Evolutionary conservation across 331 rosid species (phyloP), one percentile per base, ranked within the genome.

Genomic region (Pyracantha coccinea): DNA sequence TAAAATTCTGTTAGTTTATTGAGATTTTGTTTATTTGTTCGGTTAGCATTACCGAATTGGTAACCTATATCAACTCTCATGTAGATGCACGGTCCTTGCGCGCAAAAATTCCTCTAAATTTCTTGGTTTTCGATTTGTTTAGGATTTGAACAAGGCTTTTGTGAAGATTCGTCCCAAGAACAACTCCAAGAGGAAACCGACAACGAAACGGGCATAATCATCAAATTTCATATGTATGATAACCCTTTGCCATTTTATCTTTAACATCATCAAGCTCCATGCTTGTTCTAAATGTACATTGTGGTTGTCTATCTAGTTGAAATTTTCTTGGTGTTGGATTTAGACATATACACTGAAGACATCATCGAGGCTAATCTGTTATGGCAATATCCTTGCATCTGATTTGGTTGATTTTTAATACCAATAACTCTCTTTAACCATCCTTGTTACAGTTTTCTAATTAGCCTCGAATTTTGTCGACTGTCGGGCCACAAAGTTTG

Each of bases 111-210:
- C 13, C 67, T 35, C 19, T 6, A 13, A 38, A 17, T 29, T 38
- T 58, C 7, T 17, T 57, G 5, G 2, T 29, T 41, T 25, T 53
- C 20, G 0, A 6, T 58, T 75, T 75, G 75, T 75, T 69, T 71
- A 93, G 97, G 97, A 88, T 83, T 78, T 93, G 92, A 89, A 80
- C 55, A 89, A 83, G 24, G 92, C 88, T 77, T 70, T 89, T 76
- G 92, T 93, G 89, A 93, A 93, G 92, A 78, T 93, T 77, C 97
- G 96, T 21, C 88, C 82, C 71, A 88, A 78, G 88, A 93, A 91
- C 82, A 91, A 93, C 80, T 93, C 96, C 7, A 93, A 91, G 89
- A 59, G 29, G 14, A 63, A 88, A 88, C 89, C 82, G 13, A 85
- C 86, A 7, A 86, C 64, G 66, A 78, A 77, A 80, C 72, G 47